Conservation (phyloP, 2,329 filamentous ascomycete genomes). For the Ophiostoma himal-ulmi region DNA sequence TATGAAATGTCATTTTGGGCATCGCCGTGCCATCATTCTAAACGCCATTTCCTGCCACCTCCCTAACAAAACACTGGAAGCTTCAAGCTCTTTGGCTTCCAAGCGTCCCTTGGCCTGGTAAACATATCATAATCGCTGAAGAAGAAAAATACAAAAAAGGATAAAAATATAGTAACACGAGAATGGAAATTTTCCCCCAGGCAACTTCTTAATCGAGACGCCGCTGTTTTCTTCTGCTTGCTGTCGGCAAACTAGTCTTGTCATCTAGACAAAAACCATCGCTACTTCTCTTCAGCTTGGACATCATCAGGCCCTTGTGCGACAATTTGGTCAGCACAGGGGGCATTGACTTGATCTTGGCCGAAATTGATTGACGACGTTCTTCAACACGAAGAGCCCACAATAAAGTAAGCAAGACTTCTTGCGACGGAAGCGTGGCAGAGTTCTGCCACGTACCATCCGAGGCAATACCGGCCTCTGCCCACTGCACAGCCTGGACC, state of each 20-base stretch:
- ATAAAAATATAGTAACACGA: constrained; percentile 1
- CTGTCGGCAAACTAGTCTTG: neutral
- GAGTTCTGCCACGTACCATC: constrained; percentile 33
- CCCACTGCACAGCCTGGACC: constrained; percentile 30
- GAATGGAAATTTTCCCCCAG: neutral
- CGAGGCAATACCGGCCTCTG: constrained; percentile 28
- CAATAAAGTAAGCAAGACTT: constrained; percentile 44
- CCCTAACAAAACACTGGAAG: neutral
- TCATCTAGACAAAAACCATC: constrained; percentile 4
- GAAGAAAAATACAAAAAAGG: constrained; percentile 11
- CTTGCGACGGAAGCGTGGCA: constrained; percentile 41
- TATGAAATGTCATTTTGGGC: constrained; percentile 9
- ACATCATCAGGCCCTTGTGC: neutral
- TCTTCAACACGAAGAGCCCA: constrained; percentile 44
- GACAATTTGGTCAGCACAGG: no score
- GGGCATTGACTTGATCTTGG: constrained; percentile 12
- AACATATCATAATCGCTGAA: neutral
- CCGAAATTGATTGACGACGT: constrained; percentile 32
- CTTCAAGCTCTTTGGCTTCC: constrained; percentile 7
- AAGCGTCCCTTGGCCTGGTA: neutral
- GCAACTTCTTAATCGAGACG: neutral
- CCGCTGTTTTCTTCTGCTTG: constrained; percentile 10
- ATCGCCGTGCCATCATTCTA: constrained; percentile 15
- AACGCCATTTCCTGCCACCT: constrained; percentile 12
- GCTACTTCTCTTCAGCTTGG: neutral